Percentiles rank a stretch among this genome's conserved stretches.
Evolutionary conservation across 2,329 filamentous ascomycete species (phyloP).

Genomic region (Fusarium brevicatenulatum): DNA sequence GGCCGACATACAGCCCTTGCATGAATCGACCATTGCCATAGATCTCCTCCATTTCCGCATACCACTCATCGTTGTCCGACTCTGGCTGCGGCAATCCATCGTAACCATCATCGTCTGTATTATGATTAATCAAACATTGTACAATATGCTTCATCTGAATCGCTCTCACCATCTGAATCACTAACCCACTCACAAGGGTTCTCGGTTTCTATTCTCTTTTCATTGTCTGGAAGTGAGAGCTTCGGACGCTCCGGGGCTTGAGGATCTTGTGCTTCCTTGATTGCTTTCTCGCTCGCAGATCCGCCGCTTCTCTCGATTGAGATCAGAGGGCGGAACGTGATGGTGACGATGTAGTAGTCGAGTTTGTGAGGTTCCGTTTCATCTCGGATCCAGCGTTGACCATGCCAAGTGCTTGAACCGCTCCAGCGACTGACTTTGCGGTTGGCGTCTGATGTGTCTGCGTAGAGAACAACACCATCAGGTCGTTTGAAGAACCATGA

Average conservation of each 20-base stretch:
- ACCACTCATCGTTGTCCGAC: neutral
- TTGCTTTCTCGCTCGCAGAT: constrained; percentile 13
- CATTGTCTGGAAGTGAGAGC: constrained; percentile 1
- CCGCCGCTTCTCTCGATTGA: constrained; percentile 37
- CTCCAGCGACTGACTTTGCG: constrained; percentile 53
- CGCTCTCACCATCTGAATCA: neutral
- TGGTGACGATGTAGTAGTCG: constrained; percentile 56
- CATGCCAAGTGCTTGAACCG: constrained; percentile 56
- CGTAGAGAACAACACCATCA: constrained; percentile 47
- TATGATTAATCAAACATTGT: neutral
- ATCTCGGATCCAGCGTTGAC: constrained; percentile 54
- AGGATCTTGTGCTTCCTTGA: neutral
- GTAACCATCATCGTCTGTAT: neutral
- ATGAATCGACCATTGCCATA: neutral
- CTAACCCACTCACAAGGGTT: neutral
- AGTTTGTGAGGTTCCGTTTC: constrained; percentile 52
- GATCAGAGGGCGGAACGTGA: constrained; percentile 48
- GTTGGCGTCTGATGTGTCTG: constrained; percentile 38
- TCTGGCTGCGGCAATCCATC: no score
- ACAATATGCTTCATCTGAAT: neutral
- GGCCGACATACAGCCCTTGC: neutral
- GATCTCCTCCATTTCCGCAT: neutral
- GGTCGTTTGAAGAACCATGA: constrained; percentile 43
- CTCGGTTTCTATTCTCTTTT: neutral
- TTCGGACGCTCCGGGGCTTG: neutral